Percentiles rank a stretch among this genome's conserved stretches.
These are phyloP conservation scores for Floccularia luteovirens DNA, from an alignment of 768 basidiomycete genomes.

Conservation along the genomic window DNA sequence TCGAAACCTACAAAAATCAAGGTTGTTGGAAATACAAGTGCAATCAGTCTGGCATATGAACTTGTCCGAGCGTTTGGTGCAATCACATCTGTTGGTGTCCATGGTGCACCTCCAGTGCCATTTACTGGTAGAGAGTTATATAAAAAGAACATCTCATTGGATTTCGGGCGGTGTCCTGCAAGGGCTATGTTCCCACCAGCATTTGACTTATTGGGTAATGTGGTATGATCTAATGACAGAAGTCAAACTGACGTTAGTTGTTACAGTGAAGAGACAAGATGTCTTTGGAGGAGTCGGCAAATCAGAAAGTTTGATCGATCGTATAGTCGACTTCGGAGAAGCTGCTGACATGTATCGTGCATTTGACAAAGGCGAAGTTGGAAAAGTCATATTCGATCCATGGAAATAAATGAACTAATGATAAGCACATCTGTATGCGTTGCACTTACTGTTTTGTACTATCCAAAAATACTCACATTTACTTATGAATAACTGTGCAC, in stretches of 20 bases:
- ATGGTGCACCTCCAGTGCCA: conserved; percentile 45
- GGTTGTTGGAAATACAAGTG: conserved; percentile 66
- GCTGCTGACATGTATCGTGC: conserved; percentile 52
- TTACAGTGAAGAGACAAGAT: conserved; percentile 55
- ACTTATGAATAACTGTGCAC: too few relatives aligned
- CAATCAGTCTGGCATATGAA: conserved; percentile 57
- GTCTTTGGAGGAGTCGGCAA: conserved; percentile 68
- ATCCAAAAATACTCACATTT: too few relatives aligned
- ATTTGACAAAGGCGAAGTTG: conserved; percentile 67
- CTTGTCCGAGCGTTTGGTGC: conserved; percentile 72
- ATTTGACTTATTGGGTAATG: conserved; percentile 52
- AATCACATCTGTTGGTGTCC: conserved; percentile 70
- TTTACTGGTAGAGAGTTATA: conserved; percentile 54
- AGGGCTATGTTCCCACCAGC: conserved; percentile 71
- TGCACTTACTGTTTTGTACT: too few relatives aligned
- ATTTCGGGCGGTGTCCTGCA: conserved; percentile 79
- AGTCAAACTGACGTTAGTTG: too few relatives aligned
- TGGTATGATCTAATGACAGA: too few relatives aligned
- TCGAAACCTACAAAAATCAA: conserved; percentile 14
- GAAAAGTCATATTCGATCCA: conserved; percentile 74
- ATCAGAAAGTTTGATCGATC: conserved; percentile 56
- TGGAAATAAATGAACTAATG: conserved; percentile 39
- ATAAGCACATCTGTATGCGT: too few relatives aligned
- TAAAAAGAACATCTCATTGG: conserved; percentile 71
- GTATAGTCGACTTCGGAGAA: conserved; percentile 50